phyloP scores from a whole-genome alignment of 2,329 filamentous ascomycete species.

The Aspergillus uvarum region DNA sequence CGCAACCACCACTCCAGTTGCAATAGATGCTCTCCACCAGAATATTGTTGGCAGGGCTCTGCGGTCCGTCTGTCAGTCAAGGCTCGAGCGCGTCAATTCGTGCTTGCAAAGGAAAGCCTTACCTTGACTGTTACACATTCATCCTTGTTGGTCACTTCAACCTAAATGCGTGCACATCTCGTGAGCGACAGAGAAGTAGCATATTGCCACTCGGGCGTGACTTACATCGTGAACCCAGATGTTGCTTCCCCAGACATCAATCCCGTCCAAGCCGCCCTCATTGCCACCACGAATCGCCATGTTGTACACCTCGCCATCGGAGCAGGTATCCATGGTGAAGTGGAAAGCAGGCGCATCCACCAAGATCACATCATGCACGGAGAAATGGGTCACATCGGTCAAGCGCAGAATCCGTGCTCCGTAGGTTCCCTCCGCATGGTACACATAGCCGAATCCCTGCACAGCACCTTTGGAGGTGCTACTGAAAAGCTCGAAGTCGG shows the following conservation, averaged over 20 bases:
- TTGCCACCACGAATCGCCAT: constrained; percentile 56
- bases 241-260: constrained; percentile 56
- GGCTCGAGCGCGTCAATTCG: neutral
- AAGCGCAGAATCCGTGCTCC: constrained; percentile 50
- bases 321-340: constrained; percentile 52
- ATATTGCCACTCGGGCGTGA: neutral
- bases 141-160: constrained; percentile 63
- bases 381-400: constrained; percentile 48
- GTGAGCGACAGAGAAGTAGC: neutral
- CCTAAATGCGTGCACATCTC: constrained; percentile 17
- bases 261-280: constrained; percentile 55
- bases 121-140: constrained; percentile 60
- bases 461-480: constrained; percentile 53
- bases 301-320: constrained; percentile 56
- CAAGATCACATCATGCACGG: constrained; percentile 51
- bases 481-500: constrained; percentile 57
- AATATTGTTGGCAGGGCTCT: constrained; percentile 54
- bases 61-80: neutral
- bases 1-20: constrained; percentile 61
- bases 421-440: constrained; percentile 42
- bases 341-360: constrained; percentile 54
- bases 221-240: constrained; percentile 57
- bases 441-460: constrained; percentile 54
- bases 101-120: neutral
- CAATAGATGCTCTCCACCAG: constrained; percentile 62